phyloP scores from a whole-genome alignment of 202 grass and related monocot genomes.

The Brachypodium distachyon region DNA sequence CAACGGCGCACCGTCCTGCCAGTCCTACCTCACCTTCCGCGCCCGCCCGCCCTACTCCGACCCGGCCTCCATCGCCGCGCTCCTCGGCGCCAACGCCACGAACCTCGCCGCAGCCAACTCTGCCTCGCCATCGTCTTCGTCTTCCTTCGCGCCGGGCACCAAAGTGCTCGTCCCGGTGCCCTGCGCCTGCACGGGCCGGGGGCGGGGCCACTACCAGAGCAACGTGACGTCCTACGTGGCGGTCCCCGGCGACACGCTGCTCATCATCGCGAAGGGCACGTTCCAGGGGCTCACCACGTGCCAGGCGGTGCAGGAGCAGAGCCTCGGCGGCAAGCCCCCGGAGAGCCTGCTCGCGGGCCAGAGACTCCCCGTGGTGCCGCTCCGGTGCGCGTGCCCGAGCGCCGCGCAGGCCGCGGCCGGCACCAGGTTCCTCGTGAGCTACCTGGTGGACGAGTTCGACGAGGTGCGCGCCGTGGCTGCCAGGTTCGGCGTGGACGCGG shows the following conservation, averaged over 20 bases:
- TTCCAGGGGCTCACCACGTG: slow-evolving; percentile 64
- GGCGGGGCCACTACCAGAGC: slow-evolving; percentile 31
- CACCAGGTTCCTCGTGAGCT: slow-evolving; percentile 42
- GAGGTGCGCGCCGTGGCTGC: not conserved
- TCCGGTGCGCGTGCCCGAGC: slow-evolving; percentile 72
- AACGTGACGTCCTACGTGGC: slow-evolving; percentile 43
- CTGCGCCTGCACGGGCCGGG: slow-evolving; percentile 39
- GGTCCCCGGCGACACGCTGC: not conserved
- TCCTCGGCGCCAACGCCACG: slow-evolving; percentile 28
- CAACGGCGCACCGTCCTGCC: slow-evolving; percentile 16
- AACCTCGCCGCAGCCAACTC: slow-evolving; percentile 19
- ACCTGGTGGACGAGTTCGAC: slow-evolving; percentile 43
- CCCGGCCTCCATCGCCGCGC: slow-evolving; percentile 29
- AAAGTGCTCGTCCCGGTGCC: slow-evolving; percentile 36
- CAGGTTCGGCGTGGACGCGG: slow-evolving; percentile 28
- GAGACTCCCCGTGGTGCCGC: slow-evolving; percentile 32
- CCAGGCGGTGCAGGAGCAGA: slow-evolving; percentile 49
- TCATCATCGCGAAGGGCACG: slow-evolving; percentile 33
- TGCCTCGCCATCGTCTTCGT: not conserved
- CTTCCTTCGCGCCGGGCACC: slow-evolving; percentile 9
- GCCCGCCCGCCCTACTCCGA: not conserved
- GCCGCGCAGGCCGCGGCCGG: slow-evolving; percentile 25
- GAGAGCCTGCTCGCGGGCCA: not conserved
- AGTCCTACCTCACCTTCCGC: slow-evolving; percentile 67
- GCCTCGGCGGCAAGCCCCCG: not conserved